These are phyloP conservation scores for Leishmania amazonensis DNA, from an alignment of 208 protist species.

Conservation along the genomic window DNA sequence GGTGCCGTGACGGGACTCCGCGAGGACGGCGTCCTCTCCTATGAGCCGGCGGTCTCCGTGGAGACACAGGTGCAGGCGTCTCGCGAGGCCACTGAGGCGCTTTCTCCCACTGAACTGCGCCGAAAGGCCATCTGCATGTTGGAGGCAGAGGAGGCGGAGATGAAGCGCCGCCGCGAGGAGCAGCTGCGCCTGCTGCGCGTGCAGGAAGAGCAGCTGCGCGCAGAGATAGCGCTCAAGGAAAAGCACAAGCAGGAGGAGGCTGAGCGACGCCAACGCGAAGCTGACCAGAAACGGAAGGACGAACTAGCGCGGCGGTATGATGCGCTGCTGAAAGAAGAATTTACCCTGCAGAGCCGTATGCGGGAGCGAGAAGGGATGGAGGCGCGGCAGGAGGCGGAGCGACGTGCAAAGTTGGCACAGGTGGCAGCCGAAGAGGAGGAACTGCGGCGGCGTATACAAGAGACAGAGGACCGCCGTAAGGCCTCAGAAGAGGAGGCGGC, in stretches of 20 bases:
- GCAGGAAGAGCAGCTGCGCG: conserved; percentile 38
- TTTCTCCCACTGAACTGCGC: conserved; percentile 40
- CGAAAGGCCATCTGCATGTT: conserved; percentile 77
- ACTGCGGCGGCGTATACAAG: conserved; percentile 50
- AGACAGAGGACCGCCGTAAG: conserved; percentile 50
- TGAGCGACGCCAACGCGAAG: conserved; percentile 35
- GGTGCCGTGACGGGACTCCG: neutral
- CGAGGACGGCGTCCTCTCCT: conserved; percentile 28
- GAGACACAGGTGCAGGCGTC: conserved; percentile 10
- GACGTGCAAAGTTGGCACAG: conserved; percentile 46
- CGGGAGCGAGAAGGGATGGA: conserved; percentile 32
- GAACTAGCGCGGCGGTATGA: conserved; percentile 38
- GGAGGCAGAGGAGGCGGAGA: conserved; percentile 59
- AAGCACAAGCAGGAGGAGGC: conserved; percentile 68
- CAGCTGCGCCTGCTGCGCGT: conserved; percentile 36
- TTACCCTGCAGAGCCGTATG: conserved; percentile 39
- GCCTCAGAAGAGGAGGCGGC: conserved; percentile 40
- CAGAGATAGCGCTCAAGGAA: conserved; percentile 41
- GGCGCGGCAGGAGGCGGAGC: conserved; percentile 37
- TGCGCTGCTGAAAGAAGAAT: conserved; percentile 42
- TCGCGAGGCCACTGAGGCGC: neutral
- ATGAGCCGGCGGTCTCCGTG: conserved; percentile 26
- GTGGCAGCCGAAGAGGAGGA: conserved; percentile 68
- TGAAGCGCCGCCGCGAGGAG: conserved; percentile 42
- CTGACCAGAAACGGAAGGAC: conserved; percentile 36